These are phyloP conservation scores for Melaleuca quinquenervia DNA, from an alignment of 345 rosid genomes.

Conservation along the genomic window DNA sequence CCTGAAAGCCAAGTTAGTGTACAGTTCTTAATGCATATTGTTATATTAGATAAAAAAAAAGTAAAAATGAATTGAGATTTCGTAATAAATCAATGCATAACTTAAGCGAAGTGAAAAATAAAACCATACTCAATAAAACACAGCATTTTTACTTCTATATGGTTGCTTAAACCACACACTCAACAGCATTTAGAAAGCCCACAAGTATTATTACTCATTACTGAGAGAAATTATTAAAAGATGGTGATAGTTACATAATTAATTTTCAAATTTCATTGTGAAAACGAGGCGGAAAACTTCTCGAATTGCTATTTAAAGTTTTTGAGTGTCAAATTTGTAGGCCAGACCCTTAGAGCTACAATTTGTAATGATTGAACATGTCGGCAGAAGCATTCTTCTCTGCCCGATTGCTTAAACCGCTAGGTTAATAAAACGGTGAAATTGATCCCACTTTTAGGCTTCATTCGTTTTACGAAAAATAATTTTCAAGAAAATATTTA, in stretches of 20 bases:
- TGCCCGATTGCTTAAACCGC: background rate
- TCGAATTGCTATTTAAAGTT: background rate
- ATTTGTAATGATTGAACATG: background rate
- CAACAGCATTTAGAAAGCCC: background rate
- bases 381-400: background rate
- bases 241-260: fast-evolving
- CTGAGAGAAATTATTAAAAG: background rate
- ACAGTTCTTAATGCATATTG: background rate
- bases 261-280: background rate
- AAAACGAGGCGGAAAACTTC: background rate
- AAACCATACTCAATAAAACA: background rate
- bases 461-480: no score
- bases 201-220: background rate
- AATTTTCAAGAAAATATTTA: no score
- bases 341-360: background rate
- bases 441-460: background rate
- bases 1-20: background rate
- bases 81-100: background rate
- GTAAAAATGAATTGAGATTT: background rate
- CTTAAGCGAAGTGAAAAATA: background rate
- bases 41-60: background rate
- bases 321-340: background rate
- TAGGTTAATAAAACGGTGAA: background rate
- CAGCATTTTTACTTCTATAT: background rate
- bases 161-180: background rate